Percentiles rank a stretch among this genome's conserved stretches.
These are phyloP conservation scores for Nicotiana rustica DNA, from an alignment of 305 asterid genomes.

Conservation along the genomic window DNA sequence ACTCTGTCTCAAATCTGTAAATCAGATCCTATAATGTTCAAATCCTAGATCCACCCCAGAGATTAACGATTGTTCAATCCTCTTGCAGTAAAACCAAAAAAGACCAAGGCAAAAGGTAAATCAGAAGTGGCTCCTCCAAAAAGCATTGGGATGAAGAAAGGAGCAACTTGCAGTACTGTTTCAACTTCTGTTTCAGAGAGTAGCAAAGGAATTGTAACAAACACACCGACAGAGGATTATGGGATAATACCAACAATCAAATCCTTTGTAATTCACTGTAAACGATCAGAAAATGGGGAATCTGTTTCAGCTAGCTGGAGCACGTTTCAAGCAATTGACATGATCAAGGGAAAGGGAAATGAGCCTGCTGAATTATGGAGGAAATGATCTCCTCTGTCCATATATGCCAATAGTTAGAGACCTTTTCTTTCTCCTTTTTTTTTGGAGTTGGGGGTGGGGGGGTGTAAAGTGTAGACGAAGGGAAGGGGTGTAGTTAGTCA, in stretches of 20 bases:
- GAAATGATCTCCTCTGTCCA: too few species aligned
- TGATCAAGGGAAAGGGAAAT: not conserved
- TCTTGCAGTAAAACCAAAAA: not conserved
- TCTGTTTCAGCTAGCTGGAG: not conserved
- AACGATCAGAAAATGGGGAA: not conserved
- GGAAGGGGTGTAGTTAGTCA: not conserved
- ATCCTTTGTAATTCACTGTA: not conserved
- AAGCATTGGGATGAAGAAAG: not conserved
- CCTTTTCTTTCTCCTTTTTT: not conserved
- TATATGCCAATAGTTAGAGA: not conserved
- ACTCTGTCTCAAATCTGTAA: too few species aligned
- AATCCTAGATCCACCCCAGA: too few species aligned
- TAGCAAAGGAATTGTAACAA: not conserved
- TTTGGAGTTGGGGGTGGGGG: not conserved
- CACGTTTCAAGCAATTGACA: not conserved
- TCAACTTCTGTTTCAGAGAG: not conserved
- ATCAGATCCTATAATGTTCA: too few species aligned
- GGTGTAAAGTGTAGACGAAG: not conserved
- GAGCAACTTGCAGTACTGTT: not conserved
- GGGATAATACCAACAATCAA: conserved; percentile 5
- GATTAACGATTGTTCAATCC: not conserved
- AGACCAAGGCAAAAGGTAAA: not conserved
- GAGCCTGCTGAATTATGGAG: not conserved
- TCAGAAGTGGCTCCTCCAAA: not conserved
- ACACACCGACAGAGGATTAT: not conserved